These are phyloP conservation scores for Ottelia alismoides DNA, from an alignment of 106 monocot genomes.

Conservation along the genomic window DNA sequence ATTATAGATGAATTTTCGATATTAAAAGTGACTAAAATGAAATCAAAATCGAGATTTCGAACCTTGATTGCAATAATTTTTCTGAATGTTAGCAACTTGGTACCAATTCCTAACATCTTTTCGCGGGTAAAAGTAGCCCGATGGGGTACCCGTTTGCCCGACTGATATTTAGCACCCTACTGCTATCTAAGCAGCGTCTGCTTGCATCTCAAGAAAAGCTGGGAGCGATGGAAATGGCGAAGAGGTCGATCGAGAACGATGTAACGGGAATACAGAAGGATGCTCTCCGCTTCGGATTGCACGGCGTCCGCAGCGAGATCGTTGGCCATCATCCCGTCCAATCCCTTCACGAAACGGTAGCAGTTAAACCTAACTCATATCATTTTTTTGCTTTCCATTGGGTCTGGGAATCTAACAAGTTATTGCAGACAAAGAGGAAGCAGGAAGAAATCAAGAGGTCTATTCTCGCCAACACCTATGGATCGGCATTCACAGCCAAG, in stretches of 20 bases:
- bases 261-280: slow-evolving; percentile 24
- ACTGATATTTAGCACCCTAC: no score
- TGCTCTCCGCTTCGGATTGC: slow-evolving; percentile 52
- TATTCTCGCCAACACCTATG: background rate
- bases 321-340: slow-evolving; percentile 60
- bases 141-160: no score
- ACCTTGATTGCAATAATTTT: no score
- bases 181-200: no score
- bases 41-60: no score
- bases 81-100: no score
- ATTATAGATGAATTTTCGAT: no score
- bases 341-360: slow-evolving; percentile 33
- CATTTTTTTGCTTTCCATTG: background rate
- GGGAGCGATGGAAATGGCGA: slow-evolving; percentile 12
- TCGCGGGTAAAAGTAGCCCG: no score
- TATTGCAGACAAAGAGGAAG: background rate
- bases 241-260: slow-evolving; percentile 37
- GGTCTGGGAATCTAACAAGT: background rate
- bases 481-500: background rate
- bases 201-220: no score
- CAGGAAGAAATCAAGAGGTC: background rate
- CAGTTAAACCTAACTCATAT: background rate
- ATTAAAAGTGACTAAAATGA: no score
- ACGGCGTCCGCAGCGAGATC: slow-evolving; percentile 56
- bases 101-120: no score